phyloP scores from a whole-genome alignment of 805 yeast genomes.

The Saccharomycopsis guyanensis region DNA sequence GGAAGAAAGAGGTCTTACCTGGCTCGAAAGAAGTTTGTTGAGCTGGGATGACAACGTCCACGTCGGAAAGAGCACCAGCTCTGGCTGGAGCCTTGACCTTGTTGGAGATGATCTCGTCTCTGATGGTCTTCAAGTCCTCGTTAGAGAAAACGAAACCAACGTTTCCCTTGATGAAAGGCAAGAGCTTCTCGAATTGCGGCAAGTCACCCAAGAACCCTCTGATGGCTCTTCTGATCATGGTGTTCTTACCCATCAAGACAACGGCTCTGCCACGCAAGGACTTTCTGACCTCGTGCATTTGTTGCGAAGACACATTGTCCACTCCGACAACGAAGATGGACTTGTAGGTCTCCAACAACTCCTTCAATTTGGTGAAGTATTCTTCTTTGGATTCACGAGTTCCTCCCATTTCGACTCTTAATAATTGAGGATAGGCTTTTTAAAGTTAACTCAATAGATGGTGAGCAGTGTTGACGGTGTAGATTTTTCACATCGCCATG shows the following conservation, averaged over 20 bases:
- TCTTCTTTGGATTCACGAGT: slow-evolving; percentile 94
- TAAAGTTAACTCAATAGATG: slow-evolving; percentile 46
- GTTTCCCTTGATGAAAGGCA: slow-evolving; percentile 95
- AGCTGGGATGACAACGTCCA: slow-evolving; percentile 95
- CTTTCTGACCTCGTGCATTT: slow-evolving; percentile 99
- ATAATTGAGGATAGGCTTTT: slow-evolving; percentile 74
- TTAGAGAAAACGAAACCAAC: slow-evolving; percentile 99
- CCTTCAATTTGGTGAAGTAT: slow-evolving; percentile 93
- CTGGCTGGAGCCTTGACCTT: slow-evolving; percentile 99
- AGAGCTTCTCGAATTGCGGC: slow-evolving; percentile 92
- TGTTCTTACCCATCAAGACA: slow-evolving; percentile 99
- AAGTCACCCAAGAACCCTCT: slow-evolving; percentile 89
- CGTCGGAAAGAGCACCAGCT: slow-evolving; percentile 99
- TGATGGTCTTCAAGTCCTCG: slow-evolving; percentile 83
- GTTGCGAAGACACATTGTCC: slow-evolving; percentile 99
- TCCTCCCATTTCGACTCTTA: slow-evolving; percentile 99
- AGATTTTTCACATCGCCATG: neutral
- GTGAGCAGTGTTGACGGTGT: neutral
- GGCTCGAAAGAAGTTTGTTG: slow-evolving; percentile 99
- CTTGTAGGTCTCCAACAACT: slow-evolving; percentile 92
- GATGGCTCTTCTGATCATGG: slow-evolving; percentile 99
- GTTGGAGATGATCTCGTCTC: slow-evolving; percentile 83
- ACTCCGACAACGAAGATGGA: slow-evolving; percentile 98
- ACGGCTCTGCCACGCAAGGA: slow-evolving; percentile 91
- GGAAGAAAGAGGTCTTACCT: slow-evolving; percentile 99